Percentiles rank a stretch among this genome's conserved stretches.
Evolutionary conservation across 345 rosid species (phyloP).

Genomic region (Salix suchowensis): DNA sequence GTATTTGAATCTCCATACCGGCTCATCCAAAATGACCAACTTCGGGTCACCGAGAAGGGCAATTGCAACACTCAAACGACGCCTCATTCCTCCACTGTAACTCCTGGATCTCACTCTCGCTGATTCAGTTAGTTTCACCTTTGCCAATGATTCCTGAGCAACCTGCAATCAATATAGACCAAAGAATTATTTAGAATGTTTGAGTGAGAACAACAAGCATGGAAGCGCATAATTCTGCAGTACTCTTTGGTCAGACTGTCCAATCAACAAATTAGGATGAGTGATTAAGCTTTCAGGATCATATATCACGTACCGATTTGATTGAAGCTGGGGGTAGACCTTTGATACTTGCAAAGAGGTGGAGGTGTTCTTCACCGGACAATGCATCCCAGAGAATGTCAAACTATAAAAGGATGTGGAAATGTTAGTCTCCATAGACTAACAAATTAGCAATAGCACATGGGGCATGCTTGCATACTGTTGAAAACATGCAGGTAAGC

Average conservation of each 20-base stretch:
- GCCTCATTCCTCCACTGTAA: conserved; percentile 96
- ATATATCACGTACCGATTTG: conserved; percentile 42
- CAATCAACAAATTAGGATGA: neutral
- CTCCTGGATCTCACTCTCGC: conserved; percentile 75
- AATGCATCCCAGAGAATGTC: conserved; percentile 88
- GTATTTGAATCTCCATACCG: conserved; percentile 36
- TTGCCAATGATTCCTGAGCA: conserved; percentile 58
- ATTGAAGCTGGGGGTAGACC: conserved; percentile 65
- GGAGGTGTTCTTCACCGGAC: conserved; percentile 80
- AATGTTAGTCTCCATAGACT: conserved; percentile 10
- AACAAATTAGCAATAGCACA: neutral
- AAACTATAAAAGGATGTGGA: conserved; percentile 40
- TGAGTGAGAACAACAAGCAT: neutral
- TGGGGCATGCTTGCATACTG: conserved; percentile 4
- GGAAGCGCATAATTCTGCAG: neutral
- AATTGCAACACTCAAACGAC: conserved; percentile 89
- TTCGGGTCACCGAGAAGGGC: conserved; percentile 86
- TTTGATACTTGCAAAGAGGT: conserved; percentile 75
- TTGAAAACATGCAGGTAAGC: neutral
- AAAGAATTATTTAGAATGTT: neutral
- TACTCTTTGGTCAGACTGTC: neutral
- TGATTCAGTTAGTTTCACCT: conserved; percentile 66
- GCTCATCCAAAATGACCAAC: conserved; percentile 81
- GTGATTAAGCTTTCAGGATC: neutral
- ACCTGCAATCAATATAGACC: conserved; percentile 26